Evolutionary conservation across 140 eudicot species (phyloP), one percentile per base, ranked within the genome.

Genomic region (Anethum foeniculum): DNA sequence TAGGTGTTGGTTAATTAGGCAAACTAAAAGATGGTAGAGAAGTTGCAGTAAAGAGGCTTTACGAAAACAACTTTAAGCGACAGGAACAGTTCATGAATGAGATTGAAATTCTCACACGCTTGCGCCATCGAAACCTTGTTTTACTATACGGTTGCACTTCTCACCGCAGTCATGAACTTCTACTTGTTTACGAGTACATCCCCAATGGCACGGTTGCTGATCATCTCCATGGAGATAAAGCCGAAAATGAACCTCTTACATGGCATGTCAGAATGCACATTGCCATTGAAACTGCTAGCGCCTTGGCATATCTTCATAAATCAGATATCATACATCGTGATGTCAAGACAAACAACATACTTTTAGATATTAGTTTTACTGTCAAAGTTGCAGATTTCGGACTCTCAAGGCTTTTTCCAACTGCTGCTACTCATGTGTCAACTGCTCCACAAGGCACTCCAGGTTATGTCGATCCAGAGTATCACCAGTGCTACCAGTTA

Each of bases 321-420:
- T 77, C 87, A 7, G 89, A 86, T 47, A 47, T 86, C 23, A 83
- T 86, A 19, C 89, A 86, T 68, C 87, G 89, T 1, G 89, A 86
- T 79, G 87, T 86, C 15, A 86, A 86, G 81, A 83, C 87, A 1
- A 75, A 71, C 85, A 86, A 86, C 85, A 84, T 86, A 27, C 86
- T 86, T 19, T 81, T 86, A 10, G 89, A 86, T 21, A 5, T 52
- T 54, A 69, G 67, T 10, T 86, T 81, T 16, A 62, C 71, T 47
- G 89, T 86, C 72, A 86, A 86, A 81, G 85, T 86, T 38, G 89
- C 85, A 10, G 89, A 86, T 86, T 86, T 86, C 18, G 89, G 89
- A 74, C 85, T 86, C 30, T 86, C 89, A 0, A 83, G 89, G 51
- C 82, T 83, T 38, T 84, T 81, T 38, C 89, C 89, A 0, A 81